Evolutionary conservation across 345 rosid genomes (phyloP), one percentile per base, ranked within the genome.

Genomic region (Carallia brachiata): DNA sequence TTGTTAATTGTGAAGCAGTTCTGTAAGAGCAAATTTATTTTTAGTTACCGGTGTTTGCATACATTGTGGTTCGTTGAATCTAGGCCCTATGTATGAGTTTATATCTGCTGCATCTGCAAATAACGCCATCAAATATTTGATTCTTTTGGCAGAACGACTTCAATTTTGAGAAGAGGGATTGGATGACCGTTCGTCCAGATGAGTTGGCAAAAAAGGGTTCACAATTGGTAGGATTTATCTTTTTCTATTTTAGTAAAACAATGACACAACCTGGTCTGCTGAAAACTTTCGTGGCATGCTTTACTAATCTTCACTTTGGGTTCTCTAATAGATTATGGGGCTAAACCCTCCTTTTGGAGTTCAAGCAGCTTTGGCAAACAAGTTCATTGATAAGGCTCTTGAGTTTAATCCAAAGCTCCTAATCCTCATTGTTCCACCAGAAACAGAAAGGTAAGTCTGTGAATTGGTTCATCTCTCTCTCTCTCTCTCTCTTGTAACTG

Each of bases 291-390:
- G 28, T 44, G 17, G 6, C 36, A 15, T 67, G 27, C 52, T 19
- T 52, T 57, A 18, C 28, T 36, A n/a, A 61, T 68, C 72, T 18
- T 69, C 19, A 6, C 55, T 69, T 31, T 55, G 54, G 63, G 30
- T 73, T 64, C 40, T 65, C 71, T 75, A 60, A 70, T 78, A 95
- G 99, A 85, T 95, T 70, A 87, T 92, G 96, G 97, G 99, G 73
- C 73, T 92, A 70, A 95, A 92, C 81, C 99, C 99, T 73, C 99
- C 99, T 52, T 95, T 95, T 78, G 99, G 99, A 72, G 78, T 85
- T 68, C 85, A 84, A 74, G 90, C 88, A 60, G 77, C 78, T 71
- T 83, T 82, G 79, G 99, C 97, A 34, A 89, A 91, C 83, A 79
- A 80, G 85, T 90, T 95, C 66, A 84, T 95, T 52, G 67, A 83